phyloP scores from a whole-genome alignment of 2,329 filamentous ascomycete genomes.

The Kalaharituber pfeilii region DNA sequence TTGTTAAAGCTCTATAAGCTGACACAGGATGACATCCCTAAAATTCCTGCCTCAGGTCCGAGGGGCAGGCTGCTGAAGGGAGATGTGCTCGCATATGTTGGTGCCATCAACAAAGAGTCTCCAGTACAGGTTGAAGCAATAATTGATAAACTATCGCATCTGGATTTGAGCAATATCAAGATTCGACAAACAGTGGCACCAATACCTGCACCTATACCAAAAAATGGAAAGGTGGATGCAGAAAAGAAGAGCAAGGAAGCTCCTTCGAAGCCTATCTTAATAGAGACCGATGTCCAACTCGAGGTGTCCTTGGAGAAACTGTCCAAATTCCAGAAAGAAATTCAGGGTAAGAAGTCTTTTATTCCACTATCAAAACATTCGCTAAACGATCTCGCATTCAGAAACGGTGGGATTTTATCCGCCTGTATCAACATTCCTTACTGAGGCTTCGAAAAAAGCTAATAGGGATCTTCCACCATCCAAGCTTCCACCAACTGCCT shows the following conservation, averaged over 20 bases:
- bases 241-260: conserved; percentile 26
- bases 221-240: conserved; percentile 4
- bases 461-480: conserved; percentile 68
- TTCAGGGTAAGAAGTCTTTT: conserved; percentile 34
- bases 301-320: conserved; percentile 66
- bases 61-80: conserved; percentile 83
- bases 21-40: conserved; percentile 53
- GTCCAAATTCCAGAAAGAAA: conserved; percentile 60
- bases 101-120: conserved; percentile 53
- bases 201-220: conserved; percentile 18
- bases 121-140: conserved; percentile 52
- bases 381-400: not conserved
- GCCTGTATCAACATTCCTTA: conserved; percentile 72
- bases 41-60: conserved; percentile 76
- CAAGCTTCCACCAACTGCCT: conserved; percentile 44
- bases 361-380: not conserved
- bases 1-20: conserved; percentile 66
- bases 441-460: conserved; percentile 66
- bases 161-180: conserved; percentile 94
- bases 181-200: conserved; percentile 34
- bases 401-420: conserved; percentile 59
- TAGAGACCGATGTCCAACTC: conserved; percentile 38
- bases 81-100: conserved; percentile 80
- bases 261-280: conserved; percentile 24
- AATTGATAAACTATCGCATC: conserved; percentile 58